A percentile compares a stretch with the other conserved stretches of the same genome.
phyloP scores from a whole-genome alignment of 106 monocot genomes.

The Apostasia shenzhenica region DNA sequence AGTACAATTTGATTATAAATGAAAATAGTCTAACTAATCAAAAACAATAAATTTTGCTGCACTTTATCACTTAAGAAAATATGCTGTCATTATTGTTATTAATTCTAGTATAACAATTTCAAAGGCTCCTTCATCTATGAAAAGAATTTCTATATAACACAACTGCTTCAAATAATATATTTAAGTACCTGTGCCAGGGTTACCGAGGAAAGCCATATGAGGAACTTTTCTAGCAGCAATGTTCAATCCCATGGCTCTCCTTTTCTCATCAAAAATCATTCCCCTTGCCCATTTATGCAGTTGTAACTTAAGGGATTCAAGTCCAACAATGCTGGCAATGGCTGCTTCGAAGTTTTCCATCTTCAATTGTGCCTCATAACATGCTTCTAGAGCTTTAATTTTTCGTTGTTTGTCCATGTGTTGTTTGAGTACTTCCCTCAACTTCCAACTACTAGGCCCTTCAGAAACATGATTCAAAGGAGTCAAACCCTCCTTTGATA shows the following conservation, averaged over 20 bases:
- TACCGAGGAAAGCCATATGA: constrained; percentile 98
- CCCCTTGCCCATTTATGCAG: constrained; percentile 82
- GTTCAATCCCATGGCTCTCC: constrained; percentile 67
- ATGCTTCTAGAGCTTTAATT: constrained; percentile 48
- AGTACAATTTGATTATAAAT: too few relatives aligned
- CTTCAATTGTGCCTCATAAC: constrained; percentile 46
- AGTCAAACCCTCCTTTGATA: constrained; percentile 62
- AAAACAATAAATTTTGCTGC: too few relatives aligned
- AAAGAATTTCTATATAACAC: too few relatives aligned
- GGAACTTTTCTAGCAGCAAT: constrained; percentile 63
- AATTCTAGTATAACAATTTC: too few relatives aligned
- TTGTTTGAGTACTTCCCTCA: constrained; percentile 40
- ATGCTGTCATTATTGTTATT: too few relatives aligned
- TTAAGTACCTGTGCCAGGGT: constrained; percentile 78
- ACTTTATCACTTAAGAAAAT: too few relatives aligned
- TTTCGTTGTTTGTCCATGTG: constrained; percentile 67
- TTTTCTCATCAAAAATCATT: constrained; percentile 92
- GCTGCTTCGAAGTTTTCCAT: constrained; percentile 77
- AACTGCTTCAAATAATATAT: not conserved
- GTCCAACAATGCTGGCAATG: constrained; percentile 71
- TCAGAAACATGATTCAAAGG: constrained; percentile 62
- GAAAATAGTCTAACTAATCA: too few relatives aligned
- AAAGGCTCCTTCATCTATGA: too few relatives aligned
- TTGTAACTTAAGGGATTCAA: constrained; percentile 67
- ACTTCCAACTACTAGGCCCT: constrained; percentile 32